Percentiles rank a stretch among this genome's conserved stretches.
phyloP scores from a whole-genome alignment of 352 stramenopile genomes.

The Phytopythium delawarense region DNA sequence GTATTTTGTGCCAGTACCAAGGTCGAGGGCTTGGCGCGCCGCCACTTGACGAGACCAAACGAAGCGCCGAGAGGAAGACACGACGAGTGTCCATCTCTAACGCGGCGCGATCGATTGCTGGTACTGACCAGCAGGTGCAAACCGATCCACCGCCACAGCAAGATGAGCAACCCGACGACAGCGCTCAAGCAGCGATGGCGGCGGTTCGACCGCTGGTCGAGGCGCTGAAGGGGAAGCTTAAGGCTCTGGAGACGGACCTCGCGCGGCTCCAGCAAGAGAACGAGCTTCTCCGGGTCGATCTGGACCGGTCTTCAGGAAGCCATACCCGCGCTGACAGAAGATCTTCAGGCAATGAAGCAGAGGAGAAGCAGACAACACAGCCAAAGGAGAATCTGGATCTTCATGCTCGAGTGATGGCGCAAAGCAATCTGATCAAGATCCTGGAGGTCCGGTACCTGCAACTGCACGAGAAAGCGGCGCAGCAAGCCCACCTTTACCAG shows the following conservation, averaged over 20 bases:
- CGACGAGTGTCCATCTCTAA: neutral
- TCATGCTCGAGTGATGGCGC: slow-evolving; percentile 20
- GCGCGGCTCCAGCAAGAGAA: slow-evolving; percentile 49
- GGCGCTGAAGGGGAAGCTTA: slow-evolving; percentile 35
- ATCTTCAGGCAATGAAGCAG: neutral
- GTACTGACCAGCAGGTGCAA: neutral
- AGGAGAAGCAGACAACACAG: neutral
- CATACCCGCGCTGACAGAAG: neutral
- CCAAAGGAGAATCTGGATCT: slow-evolving; percentile 25
- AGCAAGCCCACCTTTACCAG: slow-evolving; percentile 35
- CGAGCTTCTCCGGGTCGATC: slow-evolving; percentile 35
- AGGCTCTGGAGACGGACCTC: slow-evolving; percentile 41
- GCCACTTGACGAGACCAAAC: neutral
- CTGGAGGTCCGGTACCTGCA: slow-evolving; percentile 51
- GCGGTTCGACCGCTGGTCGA: slow-evolving; percentile 20
- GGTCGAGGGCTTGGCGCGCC: neutral
- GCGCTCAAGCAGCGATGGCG: neutral
- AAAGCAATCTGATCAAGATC: slow-evolving; percentile 40
- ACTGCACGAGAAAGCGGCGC: slow-evolving; percentile 32
- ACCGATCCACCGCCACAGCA: neutral
- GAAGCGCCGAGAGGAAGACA: neutral
- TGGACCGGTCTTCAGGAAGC: slow-evolving; percentile 6
- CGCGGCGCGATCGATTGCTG: no score
- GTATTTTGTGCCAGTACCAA: neutral
- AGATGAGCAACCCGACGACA: neutral